phyloP scores from a whole-genome alignment of 768 basidiomycete genomes.

The Hortiboletus flavorubellus region DNA sequence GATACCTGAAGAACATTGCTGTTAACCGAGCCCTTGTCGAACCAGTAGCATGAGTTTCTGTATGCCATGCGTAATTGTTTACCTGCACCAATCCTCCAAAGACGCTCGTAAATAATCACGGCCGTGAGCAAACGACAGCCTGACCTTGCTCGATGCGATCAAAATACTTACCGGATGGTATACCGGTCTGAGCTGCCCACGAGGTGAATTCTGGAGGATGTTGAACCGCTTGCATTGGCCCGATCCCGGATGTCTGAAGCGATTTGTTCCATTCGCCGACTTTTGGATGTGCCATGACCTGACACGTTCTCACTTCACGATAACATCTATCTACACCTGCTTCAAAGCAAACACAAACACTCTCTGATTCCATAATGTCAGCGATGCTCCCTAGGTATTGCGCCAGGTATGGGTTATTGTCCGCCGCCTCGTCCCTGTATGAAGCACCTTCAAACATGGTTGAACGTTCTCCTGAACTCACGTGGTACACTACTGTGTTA shows the following conservation, averaged over 20 bases:
- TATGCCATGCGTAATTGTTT: background rate
- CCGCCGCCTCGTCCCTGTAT: conserved; percentile 63
- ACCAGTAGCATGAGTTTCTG: background rate
- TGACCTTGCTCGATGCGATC: background rate
- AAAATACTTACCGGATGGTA: conserved; percentile 11
- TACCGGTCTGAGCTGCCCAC: background rate
- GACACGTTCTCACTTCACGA: background rate
- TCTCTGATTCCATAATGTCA: conserved; percentile 3
- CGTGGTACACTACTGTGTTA: no score
- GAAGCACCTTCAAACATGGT: conserved; percentile 44
- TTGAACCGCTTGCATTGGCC: background rate
- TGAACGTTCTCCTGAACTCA: no score
- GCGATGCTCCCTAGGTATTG: conserved; percentile 51
- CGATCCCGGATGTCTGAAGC: conserved; percentile 4
- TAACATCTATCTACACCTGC: conserved; percentile 34
- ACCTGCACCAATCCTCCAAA: background rate
- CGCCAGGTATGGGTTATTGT: conserved; percentile 57
- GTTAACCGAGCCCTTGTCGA: conserved; percentile 24
- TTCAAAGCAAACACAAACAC: conserved; percentile 10
- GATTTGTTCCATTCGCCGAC: conserved; percentile 43
- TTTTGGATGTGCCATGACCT: conserved; percentile 44
- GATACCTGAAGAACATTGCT: conserved; percentile 54
- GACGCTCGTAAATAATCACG: background rate
- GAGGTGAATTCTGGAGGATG: background rate
- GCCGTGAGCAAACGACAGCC: background rate